A percentile compares a stretch with the other conserved stretches of the same genome.
These are phyloP conservation scores for Aristolochia californica DNA, from an alignment of 164 flowering plant genomes.

Conservation along the genomic window DNA sequence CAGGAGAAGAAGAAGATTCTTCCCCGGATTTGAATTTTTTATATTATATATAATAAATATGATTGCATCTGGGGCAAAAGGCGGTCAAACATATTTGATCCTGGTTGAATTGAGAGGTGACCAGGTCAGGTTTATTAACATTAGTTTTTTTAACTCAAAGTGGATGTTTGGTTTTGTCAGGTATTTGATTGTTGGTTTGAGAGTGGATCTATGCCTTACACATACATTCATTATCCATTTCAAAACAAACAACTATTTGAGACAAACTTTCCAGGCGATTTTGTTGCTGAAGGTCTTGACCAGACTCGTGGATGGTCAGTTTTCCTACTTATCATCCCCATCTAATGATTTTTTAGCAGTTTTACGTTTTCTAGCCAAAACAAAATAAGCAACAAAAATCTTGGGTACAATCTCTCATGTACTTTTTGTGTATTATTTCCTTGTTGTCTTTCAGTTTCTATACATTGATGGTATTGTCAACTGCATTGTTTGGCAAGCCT, in stretches of 20 bases:
- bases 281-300: conserved; percentile 97
- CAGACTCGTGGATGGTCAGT: conserved; percentile 99
- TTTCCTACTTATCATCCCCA: not conserved
- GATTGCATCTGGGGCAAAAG: too few species aligned
- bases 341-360: not conserved
- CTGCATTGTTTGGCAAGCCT: conserved; percentile 91
- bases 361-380: not conserved
- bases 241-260: conserved; percentile 88
- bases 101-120: too few species aligned
- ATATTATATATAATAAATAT: too few species aligned
- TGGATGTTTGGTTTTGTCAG: conserved; percentile 22
- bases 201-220: conserved; percentile 99
- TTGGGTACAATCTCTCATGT: too few species aligned
- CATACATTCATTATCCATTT: conserved; percentile 93
- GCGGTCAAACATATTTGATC: too few species aligned
- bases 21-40: too few species aligned
- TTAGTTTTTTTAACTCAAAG: not conserved
- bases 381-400: not conserved
- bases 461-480: conserved; percentile 94
- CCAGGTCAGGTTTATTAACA: too few species aligned
- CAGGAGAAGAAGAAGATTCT: too few species aligned
- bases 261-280: conserved; percentile 91
- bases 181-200: conserved; percentile 99
- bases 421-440: too few species aligned
- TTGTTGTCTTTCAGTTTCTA: conserved; percentile 57